phyloP scores from a whole-genome alignment of 2,329 filamentous ascomycete species.

The Aspergillus jensenii region DNA sequence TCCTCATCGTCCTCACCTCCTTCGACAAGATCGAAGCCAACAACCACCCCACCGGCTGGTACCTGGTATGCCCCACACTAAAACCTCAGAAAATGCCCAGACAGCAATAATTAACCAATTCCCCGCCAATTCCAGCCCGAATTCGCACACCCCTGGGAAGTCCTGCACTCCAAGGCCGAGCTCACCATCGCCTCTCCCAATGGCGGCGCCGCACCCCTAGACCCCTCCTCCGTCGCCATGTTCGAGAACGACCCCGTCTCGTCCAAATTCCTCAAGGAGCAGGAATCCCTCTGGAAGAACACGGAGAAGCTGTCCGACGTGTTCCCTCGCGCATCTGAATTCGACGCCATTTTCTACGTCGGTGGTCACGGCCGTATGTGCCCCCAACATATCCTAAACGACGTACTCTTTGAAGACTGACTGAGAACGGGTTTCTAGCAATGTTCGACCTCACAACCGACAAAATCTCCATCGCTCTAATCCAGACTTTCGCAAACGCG shows the following conservation, averaged over 20 bases:
- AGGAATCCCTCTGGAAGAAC: conserved; percentile 62
- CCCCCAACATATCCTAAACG: neutral
- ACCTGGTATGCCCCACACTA: conserved; percentile 50
- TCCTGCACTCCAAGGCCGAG: conserved; percentile 55
- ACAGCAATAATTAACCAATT: neutral
- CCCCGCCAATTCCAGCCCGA: conserved; percentile 44
- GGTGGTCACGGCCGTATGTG: conserved; percentile 58
- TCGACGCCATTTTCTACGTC: conserved; percentile 63
- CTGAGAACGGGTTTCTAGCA: conserved; percentile 23
- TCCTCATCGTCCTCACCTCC: conserved; percentile 72
- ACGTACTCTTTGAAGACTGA: neutral
- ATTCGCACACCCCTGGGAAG: conserved; percentile 64
- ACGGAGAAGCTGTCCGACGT: conserved; percentile 60
- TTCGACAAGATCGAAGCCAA: conserved; percentile 47
- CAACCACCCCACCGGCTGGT: conserved; percentile 66
- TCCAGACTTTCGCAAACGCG: conserved; percentile 48
- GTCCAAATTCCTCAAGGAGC: conserved; percentile 55
- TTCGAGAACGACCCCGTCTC: conserved; percentile 57
- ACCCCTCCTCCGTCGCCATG: conserved; percentile 56
- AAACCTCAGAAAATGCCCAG: too few relatives aligned
- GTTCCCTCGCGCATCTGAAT: conserved; percentile 58
- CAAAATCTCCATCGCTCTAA: conserved; percentile 43
- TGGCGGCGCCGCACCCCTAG: conserved; percentile 62
- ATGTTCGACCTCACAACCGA: conserved; percentile 54
- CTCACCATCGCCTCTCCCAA: conserved; percentile 62